These are phyloP conservation scores for Cercospora brassicicola DNA, from an alignment of 2,329 filamentous ascomycete genomes.

Conservation along the genomic window DNA sequence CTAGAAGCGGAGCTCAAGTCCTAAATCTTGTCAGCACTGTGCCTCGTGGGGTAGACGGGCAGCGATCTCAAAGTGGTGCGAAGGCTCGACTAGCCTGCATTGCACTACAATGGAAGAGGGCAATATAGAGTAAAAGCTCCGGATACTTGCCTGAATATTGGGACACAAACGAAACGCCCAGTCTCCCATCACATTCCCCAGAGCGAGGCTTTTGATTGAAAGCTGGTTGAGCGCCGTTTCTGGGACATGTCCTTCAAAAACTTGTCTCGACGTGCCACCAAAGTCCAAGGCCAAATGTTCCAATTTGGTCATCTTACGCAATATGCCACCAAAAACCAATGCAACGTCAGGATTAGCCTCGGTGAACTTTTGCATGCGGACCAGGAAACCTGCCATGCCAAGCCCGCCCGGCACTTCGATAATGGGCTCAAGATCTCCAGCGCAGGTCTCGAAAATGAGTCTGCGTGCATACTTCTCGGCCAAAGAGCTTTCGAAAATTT, in stretches of 20 bases:
- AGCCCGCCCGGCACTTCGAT: background rate
- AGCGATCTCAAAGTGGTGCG: too few relatives aligned
- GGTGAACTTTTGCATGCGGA: background rate
- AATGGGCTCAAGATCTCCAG: background rate
- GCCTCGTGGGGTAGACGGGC: too few relatives aligned
- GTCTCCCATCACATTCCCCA: background rate
- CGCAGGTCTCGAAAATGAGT: background rate
- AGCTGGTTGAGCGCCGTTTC: background rate
- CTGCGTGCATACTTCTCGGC: background rate
- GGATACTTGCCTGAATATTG: background rate
- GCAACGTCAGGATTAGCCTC: background rate
- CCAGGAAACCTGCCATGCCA: background rate
- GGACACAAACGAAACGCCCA: background rate
- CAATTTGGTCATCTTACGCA: background rate
- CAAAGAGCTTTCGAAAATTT: background rate
- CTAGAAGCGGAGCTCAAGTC: background rate
- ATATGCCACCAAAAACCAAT: background rate
- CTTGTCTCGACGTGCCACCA: background rate
- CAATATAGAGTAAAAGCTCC: too few relatives aligned
- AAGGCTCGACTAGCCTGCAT: too few relatives aligned
- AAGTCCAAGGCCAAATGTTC: background rate
- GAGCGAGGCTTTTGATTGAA: background rate
- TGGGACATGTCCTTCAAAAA: background rate
- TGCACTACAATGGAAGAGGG: too few relatives aligned
- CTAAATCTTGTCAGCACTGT: background rate